Conservation (phyloP, 345 rosid species). For the Xanthoceras sorbifolium region DNA sequence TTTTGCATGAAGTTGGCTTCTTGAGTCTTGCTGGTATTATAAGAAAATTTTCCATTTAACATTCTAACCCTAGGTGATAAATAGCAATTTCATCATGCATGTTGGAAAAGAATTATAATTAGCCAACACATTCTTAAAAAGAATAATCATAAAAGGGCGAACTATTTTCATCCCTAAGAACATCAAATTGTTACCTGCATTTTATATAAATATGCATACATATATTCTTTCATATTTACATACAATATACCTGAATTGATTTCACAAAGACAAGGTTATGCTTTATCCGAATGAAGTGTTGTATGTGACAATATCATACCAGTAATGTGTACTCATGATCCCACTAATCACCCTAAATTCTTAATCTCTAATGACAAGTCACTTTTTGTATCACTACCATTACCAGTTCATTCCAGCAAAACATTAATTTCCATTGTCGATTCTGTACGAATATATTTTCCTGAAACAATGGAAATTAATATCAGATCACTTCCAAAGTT, state of each 20-base stretch:
- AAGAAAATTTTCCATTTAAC: too few relatives aligned
- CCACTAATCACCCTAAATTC: not conserved
- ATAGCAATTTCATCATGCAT: too few relatives aligned
- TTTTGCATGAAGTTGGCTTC: not conserved
- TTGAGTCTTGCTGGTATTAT: too few relatives aligned
- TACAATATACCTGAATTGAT: not conserved
- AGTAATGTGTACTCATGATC: not conserved
- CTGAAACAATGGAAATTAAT: not conserved
- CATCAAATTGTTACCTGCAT: not conserved
- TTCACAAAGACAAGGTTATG: not conserved
- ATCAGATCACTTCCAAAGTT: not conserved
- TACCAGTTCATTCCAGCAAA: not conserved
- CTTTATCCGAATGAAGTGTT: not conserved
- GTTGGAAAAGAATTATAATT: too few relatives aligned
- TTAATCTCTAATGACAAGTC: not conserved
- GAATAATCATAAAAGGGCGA: not conserved
- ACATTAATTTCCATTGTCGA: too few relatives aligned
- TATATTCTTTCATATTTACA: not conserved
- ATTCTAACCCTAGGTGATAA: too few relatives aligned
- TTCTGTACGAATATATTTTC: not conserved
- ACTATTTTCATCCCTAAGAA: not conserved
- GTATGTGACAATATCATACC: not conserved
- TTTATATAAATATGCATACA: not conserved
- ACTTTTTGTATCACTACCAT: not conserved
- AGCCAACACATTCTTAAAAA: not conserved